Conservation (phyloP, 768 basidiomycete genomes). For the Suillus decipiens region DNA sequence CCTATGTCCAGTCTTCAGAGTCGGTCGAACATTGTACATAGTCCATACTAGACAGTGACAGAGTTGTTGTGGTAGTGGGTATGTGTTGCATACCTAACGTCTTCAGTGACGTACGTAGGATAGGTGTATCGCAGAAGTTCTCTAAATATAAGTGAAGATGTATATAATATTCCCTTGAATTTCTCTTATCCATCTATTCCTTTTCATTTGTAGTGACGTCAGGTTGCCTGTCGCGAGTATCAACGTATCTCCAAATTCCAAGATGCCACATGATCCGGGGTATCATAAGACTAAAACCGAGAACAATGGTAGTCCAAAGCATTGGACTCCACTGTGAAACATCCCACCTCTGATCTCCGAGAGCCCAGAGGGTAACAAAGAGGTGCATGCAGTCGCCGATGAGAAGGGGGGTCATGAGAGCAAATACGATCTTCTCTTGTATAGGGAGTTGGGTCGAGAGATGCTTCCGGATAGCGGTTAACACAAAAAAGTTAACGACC, state of each 20-base stretch:
- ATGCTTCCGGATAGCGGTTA: constrained; percentile 61
- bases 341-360: constrained; percentile 71
- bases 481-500: constrained; percentile 65
- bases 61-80: constrained; percentile 6
- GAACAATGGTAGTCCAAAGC: constrained; percentile 64
- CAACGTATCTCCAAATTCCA: constrained; percentile 73
- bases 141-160: constrained; percentile 24
- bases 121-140: constrained; percentile 9
- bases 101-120: constrained; percentile 12
- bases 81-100: constrained; percentile 19
- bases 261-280: constrained; percentile 75
- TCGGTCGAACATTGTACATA: constrained; percentile 68
- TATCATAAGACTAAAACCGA: constrained; percentile 66
- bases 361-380: constrained; percentile 69
- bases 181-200: neutral
- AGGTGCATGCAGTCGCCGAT: constrained; percentile 70
- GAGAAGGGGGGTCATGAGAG: constrained; percentile 67
- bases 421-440: constrained; percentile 70
- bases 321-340: constrained; percentile 64
- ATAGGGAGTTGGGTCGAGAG: constrained; percentile 57
- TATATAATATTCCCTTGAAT: constrained; percentile 17
- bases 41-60: constrained; percentile 49
- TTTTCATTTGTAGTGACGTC: neutral
- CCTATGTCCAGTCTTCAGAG: constrained; percentile 45
- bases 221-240: constrained; percentile 53